Percentiles rank a stretch among this genome's conserved stretches.
Conservation (phyloP, 306 rosid genomes). For the Cucumis hystrix region DNA sequence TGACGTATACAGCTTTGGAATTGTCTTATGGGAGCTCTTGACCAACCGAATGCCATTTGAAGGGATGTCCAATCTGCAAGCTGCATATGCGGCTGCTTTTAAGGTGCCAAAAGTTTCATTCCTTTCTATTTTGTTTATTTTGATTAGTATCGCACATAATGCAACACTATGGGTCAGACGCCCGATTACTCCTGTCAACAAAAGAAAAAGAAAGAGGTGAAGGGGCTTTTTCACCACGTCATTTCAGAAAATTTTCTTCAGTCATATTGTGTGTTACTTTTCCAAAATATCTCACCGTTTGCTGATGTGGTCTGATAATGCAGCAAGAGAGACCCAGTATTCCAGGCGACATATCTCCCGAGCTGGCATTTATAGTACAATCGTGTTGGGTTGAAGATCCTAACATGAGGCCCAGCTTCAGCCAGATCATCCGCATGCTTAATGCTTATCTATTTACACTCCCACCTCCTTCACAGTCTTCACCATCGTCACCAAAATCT, state of each 20-base stretch:
- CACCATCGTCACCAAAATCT: slow-evolving; percentile 32
- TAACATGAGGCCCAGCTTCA: slow-evolving; percentile 72
- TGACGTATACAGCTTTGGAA: slow-evolving; percentile 96
- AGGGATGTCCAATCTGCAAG: slow-evolving; percentile 99
- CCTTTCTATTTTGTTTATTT: not conserved
- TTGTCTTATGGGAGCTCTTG: slow-evolving; percentile 90
- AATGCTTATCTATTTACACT: slow-evolving; percentile 55
- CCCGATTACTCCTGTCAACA: not conserved
- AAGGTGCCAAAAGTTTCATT: slow-evolving; percentile 40
- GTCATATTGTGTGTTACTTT: not conserved
- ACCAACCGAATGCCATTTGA: slow-evolving; percentile 99
- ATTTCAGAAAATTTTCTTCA: not conserved
- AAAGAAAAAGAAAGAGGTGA: not conserved
- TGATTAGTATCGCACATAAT: not conserved
- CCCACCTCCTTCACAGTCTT: slow-evolving; percentile 40
- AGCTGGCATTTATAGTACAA: slow-evolving; percentile 67
- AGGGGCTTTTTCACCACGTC: not conserved
- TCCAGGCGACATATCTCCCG: slow-evolving; percentile 65
- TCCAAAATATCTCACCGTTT: not conserved
- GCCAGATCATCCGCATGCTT: slow-evolving; percentile 80
- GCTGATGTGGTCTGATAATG: slow-evolving; percentile 32
- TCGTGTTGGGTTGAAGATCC: slow-evolving; percentile 97
- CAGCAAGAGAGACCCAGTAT: slow-evolving; percentile 85
- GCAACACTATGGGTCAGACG: not conserved
- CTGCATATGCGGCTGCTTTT: slow-evolving; percentile 98